phyloP scores from a whole-genome alignment of 2,329 filamentous ascomycete species.

The Arthrocladium fulminans region DNA sequence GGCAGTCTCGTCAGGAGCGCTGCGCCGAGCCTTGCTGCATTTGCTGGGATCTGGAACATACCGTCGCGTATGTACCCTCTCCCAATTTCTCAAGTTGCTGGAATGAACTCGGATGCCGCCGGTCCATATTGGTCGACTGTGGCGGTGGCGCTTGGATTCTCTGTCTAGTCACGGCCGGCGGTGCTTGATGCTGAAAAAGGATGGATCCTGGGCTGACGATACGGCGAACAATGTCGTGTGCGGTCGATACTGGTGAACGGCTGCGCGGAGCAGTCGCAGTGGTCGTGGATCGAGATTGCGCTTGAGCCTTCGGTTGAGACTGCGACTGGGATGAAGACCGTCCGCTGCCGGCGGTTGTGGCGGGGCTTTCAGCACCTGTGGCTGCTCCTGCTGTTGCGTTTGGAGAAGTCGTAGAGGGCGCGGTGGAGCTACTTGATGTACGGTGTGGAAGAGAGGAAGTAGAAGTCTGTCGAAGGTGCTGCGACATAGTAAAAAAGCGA shows the following conservation, averaged over 20 bases:
- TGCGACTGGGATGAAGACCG: slow-evolving; percentile 9
- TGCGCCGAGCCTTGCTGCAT: too few relatives aligned
- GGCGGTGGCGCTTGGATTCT: slow-evolving; percentile 14
- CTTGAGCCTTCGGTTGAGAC: slow-evolving; percentile 1
- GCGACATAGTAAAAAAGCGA: slow-evolving; percentile 6
- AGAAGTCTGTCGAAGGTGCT: slow-evolving; percentile 3
- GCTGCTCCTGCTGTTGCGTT: slow-evolving; percentile 14
- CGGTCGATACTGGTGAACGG: slow-evolving; percentile 11
- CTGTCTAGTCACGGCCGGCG: slow-evolving; percentile 13
- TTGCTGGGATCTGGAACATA: slow-evolving; percentile 50
- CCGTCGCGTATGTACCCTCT: slow-evolving; percentile 96
- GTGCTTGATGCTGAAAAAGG: slow-evolving; percentile 17
- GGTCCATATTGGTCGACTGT: slow-evolving; percentile 58
- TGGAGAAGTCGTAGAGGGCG: slow-evolving; percentile 15
- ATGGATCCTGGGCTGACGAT: slow-evolving; percentile 23
- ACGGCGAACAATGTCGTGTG: slow-evolving; percentile 18
- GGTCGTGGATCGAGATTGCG: background rate
- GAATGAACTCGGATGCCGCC: slow-evolving; percentile 90
- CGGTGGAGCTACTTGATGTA: slow-evolving; percentile 12
- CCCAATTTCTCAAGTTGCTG: slow-evolving; percentile 98
- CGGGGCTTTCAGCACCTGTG: slow-evolving; percentile 1
- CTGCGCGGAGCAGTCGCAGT: background rate
- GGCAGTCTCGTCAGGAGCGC: too few relatives aligned
- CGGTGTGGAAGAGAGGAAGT: slow-evolving; percentile 10
- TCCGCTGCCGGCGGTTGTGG: background rate